Conservation (phyloP, 2,329 filamentous ascomycete genomes). For the Massarina eburnea region DNA sequence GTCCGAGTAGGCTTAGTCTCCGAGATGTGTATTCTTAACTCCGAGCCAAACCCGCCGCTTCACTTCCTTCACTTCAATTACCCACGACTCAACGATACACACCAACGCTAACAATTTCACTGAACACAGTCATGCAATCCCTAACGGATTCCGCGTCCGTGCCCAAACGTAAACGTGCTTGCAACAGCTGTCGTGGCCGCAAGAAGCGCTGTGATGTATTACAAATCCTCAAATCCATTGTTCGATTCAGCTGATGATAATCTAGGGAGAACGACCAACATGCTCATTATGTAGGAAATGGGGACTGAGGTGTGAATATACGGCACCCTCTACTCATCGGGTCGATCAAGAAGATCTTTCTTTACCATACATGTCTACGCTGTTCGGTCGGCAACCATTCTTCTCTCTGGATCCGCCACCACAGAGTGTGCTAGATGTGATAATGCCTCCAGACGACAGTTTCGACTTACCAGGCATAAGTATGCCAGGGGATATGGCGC, state of each 20-base stretch:
- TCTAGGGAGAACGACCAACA: constrained; percentile 24
- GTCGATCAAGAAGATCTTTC: neutral
- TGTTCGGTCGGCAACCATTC: constrained; percentile 2
- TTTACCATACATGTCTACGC: neutral
- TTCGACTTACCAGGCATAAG: constrained; percentile 7
- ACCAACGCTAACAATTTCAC: neutral
- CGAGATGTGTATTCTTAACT: too few relatives aligned
- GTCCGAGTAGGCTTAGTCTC: too few relatives aligned
- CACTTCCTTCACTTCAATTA: neutral
- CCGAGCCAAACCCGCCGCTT: neutral
- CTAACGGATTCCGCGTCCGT: constrained; percentile 26
- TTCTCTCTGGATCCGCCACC: constrained; percentile 2
- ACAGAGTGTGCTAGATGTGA: constrained; percentile 1
- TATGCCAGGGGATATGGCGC: neutral
- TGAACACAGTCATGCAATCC: constrained; percentile 15
- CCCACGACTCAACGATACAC: neutral
- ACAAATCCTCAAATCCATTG: neutral
- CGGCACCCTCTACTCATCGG: neutral
- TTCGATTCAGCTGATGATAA: neutral
- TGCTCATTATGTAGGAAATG: constrained; percentile 29
- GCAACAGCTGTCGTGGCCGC: constrained; percentile 34
- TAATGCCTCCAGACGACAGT: constrained; percentile 10
- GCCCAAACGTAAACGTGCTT: constrained; percentile 38
- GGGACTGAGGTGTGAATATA: constrained; percentile 27
- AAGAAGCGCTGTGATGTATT: constrained; percentile 38